phyloP scores from a whole-genome alignment of 2,329 filamentous ascomycete genomes.

The Aspergillus hortae region DNA sequence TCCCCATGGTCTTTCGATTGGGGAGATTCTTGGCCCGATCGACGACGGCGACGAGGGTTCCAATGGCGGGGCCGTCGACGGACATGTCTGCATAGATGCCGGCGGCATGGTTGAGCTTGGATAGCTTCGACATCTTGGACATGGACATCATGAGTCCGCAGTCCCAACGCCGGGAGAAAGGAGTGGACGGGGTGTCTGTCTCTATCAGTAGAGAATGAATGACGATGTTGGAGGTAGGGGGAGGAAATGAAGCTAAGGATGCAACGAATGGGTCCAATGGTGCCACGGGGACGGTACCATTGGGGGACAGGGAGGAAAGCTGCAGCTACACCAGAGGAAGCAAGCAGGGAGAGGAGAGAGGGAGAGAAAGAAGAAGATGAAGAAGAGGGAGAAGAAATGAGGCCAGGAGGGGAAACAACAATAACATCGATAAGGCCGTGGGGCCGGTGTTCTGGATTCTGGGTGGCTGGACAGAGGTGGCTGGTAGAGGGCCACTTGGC shows the following conservation, averaged over 20 bases:
- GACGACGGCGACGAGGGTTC: slow-evolving; percentile 85
- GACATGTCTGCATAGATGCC: slow-evolving; percentile 95
- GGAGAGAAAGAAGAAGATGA: slow-evolving; percentile 1
- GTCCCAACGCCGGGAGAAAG: background rate
- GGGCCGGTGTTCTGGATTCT: background rate
- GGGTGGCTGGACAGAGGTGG: background rate
- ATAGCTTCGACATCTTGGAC: slow-evolving; percentile 49
- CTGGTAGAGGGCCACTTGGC: background rate
- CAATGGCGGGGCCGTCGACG: slow-evolving; percentile 87
- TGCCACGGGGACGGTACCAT: background rate
- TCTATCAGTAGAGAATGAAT: background rate
- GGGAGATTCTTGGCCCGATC: slow-evolving; percentile 96
- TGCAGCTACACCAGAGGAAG: slow-evolving; percentile 1
- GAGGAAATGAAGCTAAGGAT: slow-evolving; percentile 5
- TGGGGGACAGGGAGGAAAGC: background rate
- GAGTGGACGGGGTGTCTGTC: background rate
- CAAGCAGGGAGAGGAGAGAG: slow-evolving; percentile 1
- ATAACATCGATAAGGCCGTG: background rate
- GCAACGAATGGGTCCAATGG: background rate
- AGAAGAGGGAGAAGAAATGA: slow-evolving; percentile 9
- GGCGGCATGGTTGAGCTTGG: slow-evolving; percentile 72
- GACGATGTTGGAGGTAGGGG: background rate
- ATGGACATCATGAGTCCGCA: background rate
- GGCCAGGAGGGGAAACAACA: slow-evolving; percentile 11
- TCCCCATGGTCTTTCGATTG: slow-evolving; percentile 95